These are phyloP conservation scores for Pichia sp. DNA, from an alignment of 1,139 yeast genomes.

Conservation along the genomic window DNA sequence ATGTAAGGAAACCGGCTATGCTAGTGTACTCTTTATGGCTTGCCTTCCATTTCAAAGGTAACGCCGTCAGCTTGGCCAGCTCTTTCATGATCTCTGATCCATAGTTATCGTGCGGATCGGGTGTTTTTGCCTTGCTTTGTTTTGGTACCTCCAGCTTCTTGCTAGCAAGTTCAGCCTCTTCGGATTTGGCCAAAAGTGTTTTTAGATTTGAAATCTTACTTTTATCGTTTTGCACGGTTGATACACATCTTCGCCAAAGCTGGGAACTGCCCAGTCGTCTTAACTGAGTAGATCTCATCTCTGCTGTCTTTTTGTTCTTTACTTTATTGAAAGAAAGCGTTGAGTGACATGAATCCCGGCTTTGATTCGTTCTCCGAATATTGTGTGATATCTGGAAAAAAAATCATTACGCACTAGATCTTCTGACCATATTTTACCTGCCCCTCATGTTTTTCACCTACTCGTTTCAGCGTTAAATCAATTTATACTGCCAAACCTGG, in stretches of 20 bases:
- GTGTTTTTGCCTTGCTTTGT: background rate
- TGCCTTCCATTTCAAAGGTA: slow-evolving; percentile 9
- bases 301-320: too few species aligned
- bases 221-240: background rate
- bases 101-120: background rate
- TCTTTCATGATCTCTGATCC: background rate
- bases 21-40: slow-evolving; percentile 10
- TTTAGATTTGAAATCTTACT: background rate
- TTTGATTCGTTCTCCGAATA: too few species aligned
- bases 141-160: background rate
- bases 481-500: too few species aligned
- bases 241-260: background rate
- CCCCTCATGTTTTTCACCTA: too few species aligned
- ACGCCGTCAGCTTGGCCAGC: slow-evolving; percentile 4
- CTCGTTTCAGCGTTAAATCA: too few species aligned
- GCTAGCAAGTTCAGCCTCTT: background rate
- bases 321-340: too few species aligned
- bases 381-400: too few species aligned
- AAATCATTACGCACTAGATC: too few species aligned
- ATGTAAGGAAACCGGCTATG: slow-evolving; percentile 41
- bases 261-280: background rate
- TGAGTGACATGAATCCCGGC: too few species aligned
- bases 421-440: too few species aligned
- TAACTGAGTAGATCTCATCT: too few species aligned
- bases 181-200: background rate